These are phyloP conservation scores for Chlamydomonas urium DNA, from an alignment of 139 green algal genomes.

Conservation along the genomic window DNA sequence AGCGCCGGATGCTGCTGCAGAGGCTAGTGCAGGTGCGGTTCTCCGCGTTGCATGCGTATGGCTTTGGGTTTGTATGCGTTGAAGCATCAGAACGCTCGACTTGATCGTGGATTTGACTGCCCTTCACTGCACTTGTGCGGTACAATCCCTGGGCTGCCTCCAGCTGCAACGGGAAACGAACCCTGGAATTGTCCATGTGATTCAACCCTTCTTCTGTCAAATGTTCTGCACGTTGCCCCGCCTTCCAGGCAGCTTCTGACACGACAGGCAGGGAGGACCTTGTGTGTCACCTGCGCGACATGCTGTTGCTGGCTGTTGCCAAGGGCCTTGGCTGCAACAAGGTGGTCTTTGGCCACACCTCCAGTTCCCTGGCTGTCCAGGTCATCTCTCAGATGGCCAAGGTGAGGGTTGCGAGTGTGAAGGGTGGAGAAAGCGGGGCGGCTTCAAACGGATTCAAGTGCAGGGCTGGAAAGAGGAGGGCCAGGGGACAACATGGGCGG, in stretches of 20 bases:
- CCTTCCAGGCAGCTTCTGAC: slow-evolving; percentile 46
- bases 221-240: not conserved
- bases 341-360: slow-evolving; percentile 49
- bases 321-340: slow-evolving; percentile 39
- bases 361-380: slow-evolving; percentile 44
- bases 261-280: slow-evolving; percentile 66
- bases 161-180: too few relatives aligned
- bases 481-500: too few relatives aligned
- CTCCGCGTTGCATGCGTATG: not conserved
- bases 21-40: slow-evolving; percentile 18
- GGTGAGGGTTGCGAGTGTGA: slow-evolving; percentile 9
- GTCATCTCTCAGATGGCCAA: slow-evolving; percentile 61
- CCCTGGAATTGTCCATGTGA: not conserved
- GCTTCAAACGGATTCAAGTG: too few relatives aligned
- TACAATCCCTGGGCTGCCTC: too few relatives aligned
- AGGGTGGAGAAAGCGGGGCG: not conserved
- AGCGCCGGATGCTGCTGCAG: slow-evolving; percentile 3
- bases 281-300: slow-evolving; percentile 42
- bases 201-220: not conserved
- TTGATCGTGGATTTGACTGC: too few relatives aligned
- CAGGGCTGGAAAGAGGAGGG: too few relatives aligned
- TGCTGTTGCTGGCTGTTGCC: slow-evolving; percentile 44
- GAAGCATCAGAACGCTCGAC: too few relatives aligned
- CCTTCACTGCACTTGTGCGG: too few relatives aligned
- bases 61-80: not conserved